Conservation (phyloP, 805 yeast genomes). For the Wickerhamiella nectarea region DNA sequence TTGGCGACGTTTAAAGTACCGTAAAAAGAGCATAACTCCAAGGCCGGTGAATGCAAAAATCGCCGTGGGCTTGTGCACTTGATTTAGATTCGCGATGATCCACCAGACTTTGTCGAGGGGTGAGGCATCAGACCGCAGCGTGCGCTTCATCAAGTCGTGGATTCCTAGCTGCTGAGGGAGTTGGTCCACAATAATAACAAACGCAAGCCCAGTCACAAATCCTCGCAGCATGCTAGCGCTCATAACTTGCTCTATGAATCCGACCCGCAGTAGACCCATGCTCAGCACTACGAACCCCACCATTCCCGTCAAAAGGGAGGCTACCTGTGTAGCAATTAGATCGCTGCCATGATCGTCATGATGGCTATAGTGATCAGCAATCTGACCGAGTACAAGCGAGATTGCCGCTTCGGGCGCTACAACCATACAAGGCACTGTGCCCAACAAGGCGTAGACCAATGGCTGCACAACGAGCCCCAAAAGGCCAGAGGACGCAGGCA, state of each 20-base stretch:
- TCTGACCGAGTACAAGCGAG: slow-evolving; percentile 69
- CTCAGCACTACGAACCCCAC: slow-evolving; percentile 62
- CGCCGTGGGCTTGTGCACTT: slow-evolving; percentile 47
- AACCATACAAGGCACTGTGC: slow-evolving; percentile 77
- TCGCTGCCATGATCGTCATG: slow-evolving; percentile 24
- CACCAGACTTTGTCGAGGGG: slow-evolving; percentile 58
- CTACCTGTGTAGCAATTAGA: slow-evolving; percentile 39
- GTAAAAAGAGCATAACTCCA: slow-evolving; percentile 30
- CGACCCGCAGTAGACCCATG: slow-evolving; percentile 71
- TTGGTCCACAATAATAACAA: slow-evolving; percentile 70
- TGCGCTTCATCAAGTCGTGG: slow-evolving; percentile 27
- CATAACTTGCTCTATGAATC: slow-evolving; percentile 68
- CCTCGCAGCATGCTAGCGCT: slow-evolving; percentile 69
- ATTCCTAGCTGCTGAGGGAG: slow-evolving; percentile 61
- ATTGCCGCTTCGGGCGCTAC: slow-evolving; percentile 90
- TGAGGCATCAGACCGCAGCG: slow-evolving; percentile 41
- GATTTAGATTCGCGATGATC: slow-evolving; percentile 34
- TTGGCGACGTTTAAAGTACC: slow-evolving; percentile 31
- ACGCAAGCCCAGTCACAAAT: slow-evolving; percentile 73
- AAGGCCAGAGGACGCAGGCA: slow-evolving; percentile 69
- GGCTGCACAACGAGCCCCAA: slow-evolving; percentile 69
- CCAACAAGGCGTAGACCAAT: slow-evolving; percentile 58
- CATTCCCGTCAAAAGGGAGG: slow-evolving; percentile 55
- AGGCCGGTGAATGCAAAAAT: slow-evolving; percentile 45
- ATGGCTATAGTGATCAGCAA: slow-evolving; percentile 42